Percentiles rank a stretch among this genome's conserved stretches.
phyloP scores from a whole-genome alignment of 305 asterid species.

The Fraxinus angustifolia region DNA sequence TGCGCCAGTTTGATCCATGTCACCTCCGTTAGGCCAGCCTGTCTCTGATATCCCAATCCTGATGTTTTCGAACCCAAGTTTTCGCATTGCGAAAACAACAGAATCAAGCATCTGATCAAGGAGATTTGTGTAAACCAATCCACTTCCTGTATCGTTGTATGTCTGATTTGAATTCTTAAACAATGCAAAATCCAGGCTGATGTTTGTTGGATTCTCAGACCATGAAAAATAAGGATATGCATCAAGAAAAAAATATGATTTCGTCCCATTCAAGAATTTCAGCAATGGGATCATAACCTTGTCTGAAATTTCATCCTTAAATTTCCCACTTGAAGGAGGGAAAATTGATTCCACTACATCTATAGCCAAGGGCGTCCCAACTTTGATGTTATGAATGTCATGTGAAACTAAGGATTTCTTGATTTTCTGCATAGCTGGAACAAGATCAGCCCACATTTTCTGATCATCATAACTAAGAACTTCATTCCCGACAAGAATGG shows the following conservation, averaged over 20 bases:
- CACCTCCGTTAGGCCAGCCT: conserved; percentile 85
- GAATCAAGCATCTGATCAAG: conserved; percentile 85
- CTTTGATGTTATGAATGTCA: conserved; percentile 54
- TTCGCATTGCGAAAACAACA: conserved; percentile 49
- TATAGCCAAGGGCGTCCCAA: conserved; percentile 72
- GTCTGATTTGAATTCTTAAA: conserved; percentile 31
- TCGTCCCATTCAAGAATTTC: conserved; percentile 49
- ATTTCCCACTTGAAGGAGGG: conserved; percentile 74
- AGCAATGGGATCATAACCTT: conserved; percentile 44
- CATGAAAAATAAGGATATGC: conserved; percentile 63
- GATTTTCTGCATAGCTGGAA: conserved; percentile 63
- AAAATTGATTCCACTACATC: conserved; percentile 48
- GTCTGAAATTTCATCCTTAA: conserved; percentile 42
- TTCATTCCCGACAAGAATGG: conserved; percentile 67
- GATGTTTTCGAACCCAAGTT: conserved; percentile 41
- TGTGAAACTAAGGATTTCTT: conserved; percentile 33
- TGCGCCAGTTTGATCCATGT: conserved; percentile 64
- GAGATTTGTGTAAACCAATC: conserved; percentile 51
- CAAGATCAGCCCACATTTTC: conserved; percentile 49
- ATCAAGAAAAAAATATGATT: conserved; percentile 54
- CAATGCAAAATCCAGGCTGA: conserved; percentile 56
- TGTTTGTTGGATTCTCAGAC: conserved; percentile 41
- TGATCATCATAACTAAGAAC: conserved; percentile 38
- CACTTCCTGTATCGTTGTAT: conserved; percentile 43
- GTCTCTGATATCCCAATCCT: conserved; percentile 60